These are phyloP conservation scores for Fusarium sp. DNA, from an alignment of 2,329 filamentous ascomycete species.

Conservation along the genomic window DNA sequence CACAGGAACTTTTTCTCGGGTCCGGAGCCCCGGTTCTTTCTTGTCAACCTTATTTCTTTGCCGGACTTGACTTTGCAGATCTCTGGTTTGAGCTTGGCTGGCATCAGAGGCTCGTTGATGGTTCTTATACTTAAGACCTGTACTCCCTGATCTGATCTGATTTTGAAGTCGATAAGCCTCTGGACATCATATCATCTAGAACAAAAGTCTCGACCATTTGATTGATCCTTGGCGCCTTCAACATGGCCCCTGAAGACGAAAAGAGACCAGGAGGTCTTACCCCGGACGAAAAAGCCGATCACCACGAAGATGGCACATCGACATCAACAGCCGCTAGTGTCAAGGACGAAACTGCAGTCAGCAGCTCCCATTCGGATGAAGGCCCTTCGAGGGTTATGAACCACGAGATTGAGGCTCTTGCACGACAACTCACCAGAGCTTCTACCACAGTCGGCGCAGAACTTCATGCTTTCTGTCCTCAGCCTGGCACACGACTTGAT, in stretches of 20 bases:
- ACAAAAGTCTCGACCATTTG: not conserved
- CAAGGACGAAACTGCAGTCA: not conserved
- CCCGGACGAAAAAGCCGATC: not conserved
- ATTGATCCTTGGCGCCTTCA: not conserved
- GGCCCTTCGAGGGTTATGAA: not conserved
- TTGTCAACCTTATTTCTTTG: not conserved
- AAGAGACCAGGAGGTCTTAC: not conserved
- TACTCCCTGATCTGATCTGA: not conserved
- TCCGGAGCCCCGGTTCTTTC: not conserved
- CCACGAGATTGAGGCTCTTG: conserved; percentile 24
- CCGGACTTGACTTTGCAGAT: not conserved
- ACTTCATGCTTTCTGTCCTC: conserved; percentile 33
- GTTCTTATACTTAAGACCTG: not conserved
- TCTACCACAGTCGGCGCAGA: conserved; percentile 28
- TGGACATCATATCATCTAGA: not conserved
- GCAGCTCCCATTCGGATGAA: not conserved
- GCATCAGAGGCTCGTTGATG: not conserved
- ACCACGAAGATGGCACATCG: not conserved
- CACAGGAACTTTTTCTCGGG: not conserved
- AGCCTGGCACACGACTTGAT: conserved; percentile 37
- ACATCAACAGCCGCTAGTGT: conserved; percentile 15
- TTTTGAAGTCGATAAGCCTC: not conserved
- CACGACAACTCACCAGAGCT: conserved; percentile 20
- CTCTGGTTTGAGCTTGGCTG: too few species aligned
- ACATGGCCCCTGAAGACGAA: not conserved